Base-by-base conservation (phyloP, 2,329 filamentous ascomycete species). In the Fusarium vanettenii region DNA sequence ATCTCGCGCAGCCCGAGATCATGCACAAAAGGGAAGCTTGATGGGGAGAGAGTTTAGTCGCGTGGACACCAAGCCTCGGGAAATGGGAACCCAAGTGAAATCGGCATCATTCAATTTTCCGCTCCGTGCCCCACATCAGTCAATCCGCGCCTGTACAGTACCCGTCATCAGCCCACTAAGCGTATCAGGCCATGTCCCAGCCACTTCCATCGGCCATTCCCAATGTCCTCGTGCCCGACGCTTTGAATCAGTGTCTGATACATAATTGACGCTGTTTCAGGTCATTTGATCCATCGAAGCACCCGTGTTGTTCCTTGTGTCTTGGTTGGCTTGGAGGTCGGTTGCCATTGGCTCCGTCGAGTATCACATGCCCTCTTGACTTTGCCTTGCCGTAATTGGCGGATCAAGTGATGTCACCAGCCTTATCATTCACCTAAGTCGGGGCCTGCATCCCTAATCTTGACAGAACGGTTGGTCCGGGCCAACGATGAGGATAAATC, bases 51-150 rank as follows among this genome's bases (percentile, higher is more conserved):
- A 57, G 33, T 33, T 35, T 35, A 57, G 55, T 57, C 33, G 33
- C 55, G 55, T 57, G 29, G 33, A 37, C 55, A 55, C 27, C 48
- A 55, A 57, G 55, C 29, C 33, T 57, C 33, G 33, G 55, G 55
- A 57, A 57, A 33, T 57, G 33, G 55, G 33, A 57, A 57, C 29
- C 55, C 55, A 57, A 35, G 55, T 57, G 11, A 57, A 57, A 57
- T 57, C 55, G 55, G 55, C 25, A 14, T 20, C 22, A 57, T 29
- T 57, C 20, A 18, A 57, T 35, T 25, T 57, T 57, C 55, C 55
- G 55, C 33, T 57, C 55, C 55, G 48, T 14, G 20, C 55, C 55
- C 55, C 55, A 57, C 55, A 57, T 57, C 55, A 57, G 55, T 57
- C 55, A 35, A 35, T 57, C 29, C 20, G 27, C 25, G 11, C 25